Conservation (phyloP, 371 early-diverging fungal genomes). For the Mortierella polycephala region DNA sequence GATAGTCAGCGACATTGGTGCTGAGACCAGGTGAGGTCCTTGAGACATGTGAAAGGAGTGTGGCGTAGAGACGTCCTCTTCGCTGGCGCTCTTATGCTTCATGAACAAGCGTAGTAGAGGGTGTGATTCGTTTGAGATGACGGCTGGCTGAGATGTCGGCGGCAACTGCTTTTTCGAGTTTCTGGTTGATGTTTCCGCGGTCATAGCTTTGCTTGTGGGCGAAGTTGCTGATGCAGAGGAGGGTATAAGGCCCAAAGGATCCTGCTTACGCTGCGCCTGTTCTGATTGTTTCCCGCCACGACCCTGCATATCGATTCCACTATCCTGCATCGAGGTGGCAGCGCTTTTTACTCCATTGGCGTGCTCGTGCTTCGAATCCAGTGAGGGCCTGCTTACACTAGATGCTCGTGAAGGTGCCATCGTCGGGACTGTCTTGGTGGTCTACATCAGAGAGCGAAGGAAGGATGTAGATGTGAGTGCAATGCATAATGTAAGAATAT, state of each 20-base stretch:
- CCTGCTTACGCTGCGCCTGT: conserved; percentile 9
- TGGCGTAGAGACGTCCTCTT: conserved; percentile 39
- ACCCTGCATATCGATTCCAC: conserved; percentile 40
- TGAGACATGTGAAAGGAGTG: conserved; percentile 10
- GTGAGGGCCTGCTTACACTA: conserved; percentile 31
- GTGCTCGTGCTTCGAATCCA: conserved; percentile 33
- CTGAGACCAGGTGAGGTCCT: conserved; percentile 20
- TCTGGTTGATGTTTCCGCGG: conserved; percentile 19
- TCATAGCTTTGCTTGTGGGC: conserved; percentile 43
- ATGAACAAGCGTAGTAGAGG: conserved; percentile 43
- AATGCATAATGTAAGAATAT: not conserved
- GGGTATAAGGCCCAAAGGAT: conserved; percentile 5
- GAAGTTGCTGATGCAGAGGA: conserved; percentile 21
- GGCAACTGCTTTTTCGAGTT: conserved; percentile 14
- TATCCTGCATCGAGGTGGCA: conserved; percentile 37
- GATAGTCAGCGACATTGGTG: conserved; percentile 43
- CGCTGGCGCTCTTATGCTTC: conserved; percentile 45
- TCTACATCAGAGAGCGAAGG: conserved; percentile 6
- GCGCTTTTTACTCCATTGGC: conserved; percentile 23
- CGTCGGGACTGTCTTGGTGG: conserved; percentile 30
- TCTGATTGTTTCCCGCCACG: conserved; percentile 23
- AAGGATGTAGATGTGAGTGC: not conserved
- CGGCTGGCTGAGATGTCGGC: conserved; percentile 17
- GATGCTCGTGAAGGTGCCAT: conserved; percentile 36
- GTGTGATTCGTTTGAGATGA: conserved; percentile 40